Conservation (phyloP, 768 basidiomycete species). For the Rhizopogon vulgaris region DNA sequence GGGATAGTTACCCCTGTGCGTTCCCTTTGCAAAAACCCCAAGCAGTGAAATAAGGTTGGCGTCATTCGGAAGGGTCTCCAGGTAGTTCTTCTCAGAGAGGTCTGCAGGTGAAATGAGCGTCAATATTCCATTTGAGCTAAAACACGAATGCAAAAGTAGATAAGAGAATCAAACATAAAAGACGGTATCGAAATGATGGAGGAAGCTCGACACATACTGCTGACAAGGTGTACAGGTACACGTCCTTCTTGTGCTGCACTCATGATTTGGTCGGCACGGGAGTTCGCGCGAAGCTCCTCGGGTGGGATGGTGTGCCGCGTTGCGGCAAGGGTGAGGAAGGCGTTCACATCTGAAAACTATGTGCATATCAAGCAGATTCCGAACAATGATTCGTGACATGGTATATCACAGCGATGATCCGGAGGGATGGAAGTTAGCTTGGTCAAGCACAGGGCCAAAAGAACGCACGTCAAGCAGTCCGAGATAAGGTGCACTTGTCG, state of each 20-base stretch:
- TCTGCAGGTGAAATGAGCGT: constrained; percentile 35
- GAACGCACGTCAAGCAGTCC: constrained; percentile 73
- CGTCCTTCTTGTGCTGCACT: constrained; percentile 67
- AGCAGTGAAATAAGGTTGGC: constrained; percentile 61
- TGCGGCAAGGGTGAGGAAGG: constrained; percentile 80
- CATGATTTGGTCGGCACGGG: constrained; percentile 63
- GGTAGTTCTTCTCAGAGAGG: constrained; percentile 79
- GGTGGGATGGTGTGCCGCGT: constrained; percentile 63
- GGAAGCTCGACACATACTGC: constrained; percentile 46
- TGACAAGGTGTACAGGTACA: constrained; percentile 71
- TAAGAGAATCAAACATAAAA: background rate
- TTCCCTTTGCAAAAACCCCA: constrained; percentile 60
- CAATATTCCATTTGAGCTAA: background rate
- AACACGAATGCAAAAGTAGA: too few relatives aligned
- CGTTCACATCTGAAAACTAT: constrained; percentile 82
- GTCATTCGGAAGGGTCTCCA: constrained; percentile 55
- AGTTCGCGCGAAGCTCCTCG: constrained; percentile 54
- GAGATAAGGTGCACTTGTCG: constrained; percentile 26
- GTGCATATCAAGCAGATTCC: background rate
- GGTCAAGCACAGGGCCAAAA: background rate
- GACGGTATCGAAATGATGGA: background rate
- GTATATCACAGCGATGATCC: background rate
- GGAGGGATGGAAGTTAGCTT: background rate
- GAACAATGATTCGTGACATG: background rate
- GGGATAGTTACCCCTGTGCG: constrained; percentile 54